Evolutionary conservation across 2,329 filamentous ascomycete genomes (phyloP).

Genomic region (Aspergillus novofumigatus): DNA sequence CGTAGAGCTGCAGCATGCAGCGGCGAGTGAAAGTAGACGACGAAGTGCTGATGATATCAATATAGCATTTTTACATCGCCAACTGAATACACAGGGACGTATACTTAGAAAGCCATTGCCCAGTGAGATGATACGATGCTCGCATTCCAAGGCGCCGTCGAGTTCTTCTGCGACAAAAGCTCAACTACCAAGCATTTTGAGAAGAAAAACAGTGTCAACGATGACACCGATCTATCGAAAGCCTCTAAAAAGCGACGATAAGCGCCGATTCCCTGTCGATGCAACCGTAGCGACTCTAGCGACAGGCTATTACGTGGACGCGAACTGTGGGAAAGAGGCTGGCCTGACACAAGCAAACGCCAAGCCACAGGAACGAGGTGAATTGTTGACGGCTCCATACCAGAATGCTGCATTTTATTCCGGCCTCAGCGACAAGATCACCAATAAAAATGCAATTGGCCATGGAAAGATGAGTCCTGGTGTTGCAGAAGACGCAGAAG

Average conservation of each 20-base stretch:
- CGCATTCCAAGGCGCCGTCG: neutral
- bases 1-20: constrained; percentile 5
- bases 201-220: neutral
- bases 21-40: constrained; percentile 2
- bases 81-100: neutral
- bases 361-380: neutral
- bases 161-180: neutral
- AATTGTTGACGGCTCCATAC: neutral
- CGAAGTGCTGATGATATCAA: constrained; percentile 1
- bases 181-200: neutral
- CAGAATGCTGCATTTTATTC: neutral
- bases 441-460: neutral
- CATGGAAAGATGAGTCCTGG: neutral
- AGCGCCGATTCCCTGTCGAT: neutral
- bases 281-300: neutral
- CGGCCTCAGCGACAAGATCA: neutral
- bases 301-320: neutral
- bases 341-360: neutral
- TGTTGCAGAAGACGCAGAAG: neutral
- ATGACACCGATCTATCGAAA: neutral
- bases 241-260: neutral
- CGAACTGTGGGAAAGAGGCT: neutral
- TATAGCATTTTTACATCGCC: neutral
- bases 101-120: neutral
- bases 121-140: neutral